Evolutionary conservation across 768 basidiomycete species (phyloP).

Genomic region (Lanmaoa pseudosensibilis): DNA sequence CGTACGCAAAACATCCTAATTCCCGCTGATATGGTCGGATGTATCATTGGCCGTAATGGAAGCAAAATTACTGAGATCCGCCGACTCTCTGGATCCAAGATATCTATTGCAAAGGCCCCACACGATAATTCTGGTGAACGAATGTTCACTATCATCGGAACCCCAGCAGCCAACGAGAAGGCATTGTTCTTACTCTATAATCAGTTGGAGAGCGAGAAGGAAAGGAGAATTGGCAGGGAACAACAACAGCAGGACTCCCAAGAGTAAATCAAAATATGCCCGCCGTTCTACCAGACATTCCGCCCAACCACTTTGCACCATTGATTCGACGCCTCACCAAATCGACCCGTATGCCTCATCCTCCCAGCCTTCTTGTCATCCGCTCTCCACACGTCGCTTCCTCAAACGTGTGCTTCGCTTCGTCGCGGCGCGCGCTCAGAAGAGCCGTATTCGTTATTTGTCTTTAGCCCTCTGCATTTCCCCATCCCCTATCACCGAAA

Average conservation of each 20-base stretch:
- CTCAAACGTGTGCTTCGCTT: slow-evolving; percentile 8
- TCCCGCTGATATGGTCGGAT: slow-evolving; percentile 98
- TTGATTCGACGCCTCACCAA: slow-evolving; percentile 16
- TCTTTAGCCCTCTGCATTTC: slow-evolving; percentile 26
- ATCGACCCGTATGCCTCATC: slow-evolving; percentile 27
- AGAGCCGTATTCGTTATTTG: slow-evolving; percentile 25
- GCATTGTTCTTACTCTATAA: slow-evolving; percentile 97
- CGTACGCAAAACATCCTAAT: slow-evolving; percentile 99
- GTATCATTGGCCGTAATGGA: slow-evolving; percentile 93
- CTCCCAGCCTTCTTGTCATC: slow-evolving; percentile 30
- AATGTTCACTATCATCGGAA: slow-evolving; percentile 99
- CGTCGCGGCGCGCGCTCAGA: slow-evolving; percentile 13
- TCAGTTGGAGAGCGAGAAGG: slow-evolving; percentile 95
- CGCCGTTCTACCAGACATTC: not conserved
- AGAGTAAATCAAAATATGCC: slow-evolving; percentile 24
- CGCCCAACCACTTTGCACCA: slow-evolving; percentile 10
- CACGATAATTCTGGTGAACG: slow-evolving; percentile 99
- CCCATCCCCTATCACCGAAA: slow-evolving; percentile 20
- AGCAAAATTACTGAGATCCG: slow-evolving; percentile 99
- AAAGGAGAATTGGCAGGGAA: slow-evolving; percentile 85
- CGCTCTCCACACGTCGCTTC: slow-evolving; percentile 15
- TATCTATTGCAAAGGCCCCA: slow-evolving; percentile 98
- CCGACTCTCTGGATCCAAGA: slow-evolving; percentile 95
- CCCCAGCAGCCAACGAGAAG: slow-evolving; percentile 95
- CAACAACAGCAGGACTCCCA: slow-evolving; percentile 78